phyloP scores from a whole-genome alignment of 2,329 filamentous ascomycete genomes.

The Colletotrichum tropicicola region DNA sequence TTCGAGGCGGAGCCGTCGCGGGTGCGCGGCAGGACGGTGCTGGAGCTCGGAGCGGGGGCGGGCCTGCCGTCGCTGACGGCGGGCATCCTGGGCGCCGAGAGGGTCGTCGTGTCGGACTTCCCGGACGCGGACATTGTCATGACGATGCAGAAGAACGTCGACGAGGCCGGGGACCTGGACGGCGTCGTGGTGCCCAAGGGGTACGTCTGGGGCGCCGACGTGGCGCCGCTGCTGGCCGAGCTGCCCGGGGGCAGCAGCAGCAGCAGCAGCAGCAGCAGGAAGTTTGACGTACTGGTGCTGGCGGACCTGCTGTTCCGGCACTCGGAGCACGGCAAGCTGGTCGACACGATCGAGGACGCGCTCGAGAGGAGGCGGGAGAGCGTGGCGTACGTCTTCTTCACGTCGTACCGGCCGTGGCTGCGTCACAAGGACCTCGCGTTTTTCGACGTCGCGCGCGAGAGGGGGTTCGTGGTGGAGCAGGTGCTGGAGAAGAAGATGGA shows the following conservation, averaged over 20 bases:
- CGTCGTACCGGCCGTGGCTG: constrained; percentile 92
- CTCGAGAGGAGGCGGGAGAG: constrained; percentile 65
- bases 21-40: constrained; percentile 74
- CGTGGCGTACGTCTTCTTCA: constrained; percentile 89
- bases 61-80: constrained; percentile 85
- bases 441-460: constrained; percentile 78
- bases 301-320: constrained; percentile 94
- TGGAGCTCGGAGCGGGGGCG: constrained; percentile 90
- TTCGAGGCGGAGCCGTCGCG: constrained; percentile 75
- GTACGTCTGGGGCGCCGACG: constrained; percentile 83
- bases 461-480: constrained; percentile 81
- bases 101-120: constrained; percentile 86
- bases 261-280: constrained; percentile 31
- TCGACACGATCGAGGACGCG: constrained; percentile 75
- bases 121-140: constrained; percentile 84
- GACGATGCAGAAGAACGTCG: constrained; percentile 82
- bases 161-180: constrained; percentile 49
- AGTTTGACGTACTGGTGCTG: constrained; percentile 85
- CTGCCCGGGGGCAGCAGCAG: constrained; percentile 48
- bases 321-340: constrained; percentile 81
- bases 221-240: constrained; percentile 64
- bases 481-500: constrained; percentile 85
- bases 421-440: constrained; percentile 85
- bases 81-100: constrained; percentile 74
- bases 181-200: constrained; percentile 68